Evolutionary conservation across 192 early-diverging fungal species (phyloP), one percentile per base, ranked within the genome.

Genomic region (Podila verticillata): DNA sequence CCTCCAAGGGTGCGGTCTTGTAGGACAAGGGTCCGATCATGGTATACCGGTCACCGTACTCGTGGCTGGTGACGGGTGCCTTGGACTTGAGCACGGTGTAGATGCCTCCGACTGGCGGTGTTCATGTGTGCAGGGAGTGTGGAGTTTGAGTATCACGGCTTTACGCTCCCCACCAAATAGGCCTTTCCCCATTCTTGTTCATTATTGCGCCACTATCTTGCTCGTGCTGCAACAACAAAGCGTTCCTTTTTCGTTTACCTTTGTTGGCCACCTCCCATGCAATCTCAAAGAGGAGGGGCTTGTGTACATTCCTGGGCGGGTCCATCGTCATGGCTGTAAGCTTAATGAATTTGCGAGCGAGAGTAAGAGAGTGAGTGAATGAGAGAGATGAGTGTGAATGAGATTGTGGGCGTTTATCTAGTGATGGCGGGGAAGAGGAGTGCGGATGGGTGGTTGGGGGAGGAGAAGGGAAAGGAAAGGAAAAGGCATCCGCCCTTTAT

Each of bases 241-340:
- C 22, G 63, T 39, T 31, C 1, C 15, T 24, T 7, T 30, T 24
- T 7, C 17, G 47, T 12, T 48, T 87, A 91, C 93, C 95, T 85
- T 97, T 99, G 89, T 99, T 99, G 72, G 95, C 96, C 28, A 98
- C 97, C 83, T 98, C 96, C 97, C 96, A 99, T 15, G 96, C 96
- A 65, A 95, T 91, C 86, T 98, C 96, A 68, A 98, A 98, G 57
- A 98, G 84, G 36, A 94, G 81, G 32, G 93, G 91, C 35, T 91
- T 90, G 74, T 83, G 84, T 51, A 91, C 84, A 62, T 80, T 80
- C 32, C 77, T 61, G 13, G 32, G 61, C 10, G 62, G 32, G 22
- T 57, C 49, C 77, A 80, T 80, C 22, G 31, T 54, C 54, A 22
- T 59, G 39, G 39, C 39, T 44, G 39, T 15, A 15, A 4, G 39